These are phyloP conservation scores for Aureobasidium sp. DNA, from an alignment of 2,329 filamentous ascomycete genomes.

Conservation along the genomic window DNA sequence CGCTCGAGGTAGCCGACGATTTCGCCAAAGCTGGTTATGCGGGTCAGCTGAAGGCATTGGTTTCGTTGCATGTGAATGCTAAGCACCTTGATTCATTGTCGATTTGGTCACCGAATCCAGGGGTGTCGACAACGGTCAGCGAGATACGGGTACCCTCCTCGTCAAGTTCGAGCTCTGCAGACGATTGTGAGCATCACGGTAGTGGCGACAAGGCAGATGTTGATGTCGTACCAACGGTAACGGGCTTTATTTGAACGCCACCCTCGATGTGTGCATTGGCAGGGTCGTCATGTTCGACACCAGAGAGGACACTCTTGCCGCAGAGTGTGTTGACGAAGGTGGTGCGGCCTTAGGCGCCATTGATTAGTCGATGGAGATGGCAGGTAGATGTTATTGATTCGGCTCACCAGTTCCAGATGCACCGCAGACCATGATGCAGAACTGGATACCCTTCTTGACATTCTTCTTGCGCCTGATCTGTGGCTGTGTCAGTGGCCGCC, in stretches of 20 bases:
- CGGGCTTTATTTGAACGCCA: conserved; percentile 95
- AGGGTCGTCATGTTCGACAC: conserved; percentile 91
- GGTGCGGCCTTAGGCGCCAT: conserved; percentile 62
- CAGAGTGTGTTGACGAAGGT: conserved; percentile 99
- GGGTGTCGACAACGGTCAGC: conserved; percentile 95
- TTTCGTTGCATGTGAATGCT: conserved; percentile 35
- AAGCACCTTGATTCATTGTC: conserved; percentile 86
- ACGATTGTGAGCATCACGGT: conserved; percentile 17
- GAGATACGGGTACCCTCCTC: conserved; percentile 98
- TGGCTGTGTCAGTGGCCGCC: conserved; percentile 13
- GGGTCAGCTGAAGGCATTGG: conserved; percentile 21
- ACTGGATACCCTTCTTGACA: conserved; percentile 99
- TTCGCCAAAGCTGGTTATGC: conserved; percentile 68
- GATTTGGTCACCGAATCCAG: conserved; percentile 96
- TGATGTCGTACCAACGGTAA: conserved; percentile 73
- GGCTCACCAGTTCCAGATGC: conserved; percentile 86
- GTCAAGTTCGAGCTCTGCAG: conserved; percentile 79
- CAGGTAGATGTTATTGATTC: conserved; percentile 24
- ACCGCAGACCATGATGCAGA: conserved; percentile 99
- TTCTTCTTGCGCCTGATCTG: conserved; percentile 99
- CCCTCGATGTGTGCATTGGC: conserved; percentile 86
- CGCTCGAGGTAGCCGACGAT: conserved; percentile 97
- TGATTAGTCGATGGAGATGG: conserved; percentile 11
- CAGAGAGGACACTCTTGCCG: conserved; percentile 80
- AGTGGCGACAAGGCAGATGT: background rate